Evolutionary conservation across 441 rosid genomes (phyloP), one percentile per base, ranked within the genome.

Genomic region (Monsonia emarginata): DNA sequence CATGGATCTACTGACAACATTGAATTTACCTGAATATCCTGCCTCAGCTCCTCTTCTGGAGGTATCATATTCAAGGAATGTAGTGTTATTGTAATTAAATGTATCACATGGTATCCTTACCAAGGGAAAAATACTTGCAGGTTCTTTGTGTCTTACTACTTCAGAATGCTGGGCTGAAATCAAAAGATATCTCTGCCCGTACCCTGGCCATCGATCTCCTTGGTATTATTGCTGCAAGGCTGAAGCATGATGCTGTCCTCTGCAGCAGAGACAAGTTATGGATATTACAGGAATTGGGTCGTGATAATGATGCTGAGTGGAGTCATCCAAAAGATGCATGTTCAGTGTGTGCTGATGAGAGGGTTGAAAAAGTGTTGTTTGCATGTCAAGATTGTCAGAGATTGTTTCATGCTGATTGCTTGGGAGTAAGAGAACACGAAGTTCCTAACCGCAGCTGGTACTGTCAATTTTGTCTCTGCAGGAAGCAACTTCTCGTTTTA

Each of bases 151-250:
- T 95, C 76, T 80, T 95, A 70, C 88, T 91, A 63, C 89, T 95
- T 30, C 97, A 95, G 78, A 95, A 95, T 76, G 98, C 98, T 56
- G 99, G 99, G 72, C 83, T 86, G 71, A 91, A 95, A 80, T 95
- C 99, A 65, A 95, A 91, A 80, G 99, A 95, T 67, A 72, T 81
- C 28, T 79, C 96, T 66, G 99, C 89, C 11, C 89, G 99, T 38
- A 80, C 88, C 63, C 81, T 91, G 97, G 96, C 99, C 81, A 91
- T 95, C 74, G 98, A 95, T 67, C 78, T 95, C 77, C 88, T 91
- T 61, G 99, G 99, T 69, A 84, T 88, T 40, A 85, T 95, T 75
- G 99, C 99, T 60, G 82, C 97, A 44, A 88, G 98, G 75, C 78
- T 95, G 77, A 95, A 95, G 77, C 90, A 83, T 46, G 98, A 91